phyloP scores from a whole-genome alignment of 2,329 filamentous ascomycete species.

The Penicillium brevicompactum region DNA sequence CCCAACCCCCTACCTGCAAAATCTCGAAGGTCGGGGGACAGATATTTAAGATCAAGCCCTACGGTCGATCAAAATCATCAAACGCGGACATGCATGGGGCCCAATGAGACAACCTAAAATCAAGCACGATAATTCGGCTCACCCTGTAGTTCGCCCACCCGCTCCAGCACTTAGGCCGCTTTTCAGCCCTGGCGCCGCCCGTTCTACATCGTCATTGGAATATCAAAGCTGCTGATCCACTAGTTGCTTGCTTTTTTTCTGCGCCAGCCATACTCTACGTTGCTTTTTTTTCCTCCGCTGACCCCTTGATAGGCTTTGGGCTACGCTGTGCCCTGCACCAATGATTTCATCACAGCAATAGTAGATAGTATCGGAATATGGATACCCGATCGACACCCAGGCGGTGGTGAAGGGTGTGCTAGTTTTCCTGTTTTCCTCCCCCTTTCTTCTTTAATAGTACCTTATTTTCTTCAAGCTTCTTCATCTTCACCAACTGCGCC shows the following conservation, averaged over 20 bases:
- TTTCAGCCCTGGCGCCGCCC: neutral
- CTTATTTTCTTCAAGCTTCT: neutral
- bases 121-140: neutral
- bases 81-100: neutral
- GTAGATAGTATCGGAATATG: neutral
- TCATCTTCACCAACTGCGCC: neutral
- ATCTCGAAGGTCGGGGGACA: neutral
- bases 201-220: constrained; percentile 8
- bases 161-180: neutral
- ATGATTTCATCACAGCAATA: neutral
- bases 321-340: neutral
- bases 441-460: too few relatives aligned
- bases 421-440: neutral
- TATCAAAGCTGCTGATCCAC: constrained; percentile 12
- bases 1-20: neutral
- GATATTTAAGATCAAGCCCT: neutral
- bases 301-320: neutral
- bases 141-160: constrained; percentile 4
- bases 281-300: neutral
- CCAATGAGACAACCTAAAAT: constrained; percentile 10
- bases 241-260: neutral
- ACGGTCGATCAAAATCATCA: neutral
- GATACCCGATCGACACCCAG: neutral
- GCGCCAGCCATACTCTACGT: neutral
- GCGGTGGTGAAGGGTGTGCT: neutral